Evolutionary conservation across 108 stramenopile genomes (phyloP).

Genomic region (Nitzschia sp.): DNA sequence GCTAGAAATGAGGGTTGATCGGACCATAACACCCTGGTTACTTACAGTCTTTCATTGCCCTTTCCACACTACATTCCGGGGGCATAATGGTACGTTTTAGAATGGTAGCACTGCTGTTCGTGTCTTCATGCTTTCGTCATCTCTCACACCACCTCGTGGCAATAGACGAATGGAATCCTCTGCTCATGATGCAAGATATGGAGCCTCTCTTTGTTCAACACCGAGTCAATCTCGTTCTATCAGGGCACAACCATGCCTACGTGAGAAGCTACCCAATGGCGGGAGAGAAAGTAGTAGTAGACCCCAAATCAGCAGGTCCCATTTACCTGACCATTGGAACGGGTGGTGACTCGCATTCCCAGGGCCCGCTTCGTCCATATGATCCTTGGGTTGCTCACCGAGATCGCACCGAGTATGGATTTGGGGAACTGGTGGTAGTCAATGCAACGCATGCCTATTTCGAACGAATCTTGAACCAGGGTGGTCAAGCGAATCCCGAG

Average conservation of each 20-base stretch:
- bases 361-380: constrained; percentile 34
- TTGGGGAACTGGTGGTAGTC: constrained; percentile 61
- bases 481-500: background rate
- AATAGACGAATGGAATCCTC: constrained; percentile 45
- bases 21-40: constrained; percentile 78
- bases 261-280: constrained; percentile 62
- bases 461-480: constrained; percentile 52
- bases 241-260: constrained; percentile 91
- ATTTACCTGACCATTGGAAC: constrained; percentile 90
- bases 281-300: background rate
- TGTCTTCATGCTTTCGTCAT: background rate
- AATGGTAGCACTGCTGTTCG: background rate
- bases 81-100: constrained; percentile 38
- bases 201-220: constrained; percentile 77
- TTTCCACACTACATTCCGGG: constrained; percentile 70
- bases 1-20: constrained; percentile 49
- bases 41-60: constrained; percentile 77
- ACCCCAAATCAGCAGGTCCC: constrained; percentile 38
- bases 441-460: constrained; percentile 74
- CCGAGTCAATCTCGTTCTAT: constrained; percentile 80
- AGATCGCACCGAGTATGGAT: constrained; percentile 78
- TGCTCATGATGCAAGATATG: constrained; percentile 50
- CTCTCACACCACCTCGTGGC: background rate
- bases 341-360: constrained; percentile 82
- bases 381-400: constrained; percentile 85